These are phyloP conservation scores for Pulveroboletus sp. DNA, from an alignment of 768 basidiomycete species.

Conservation along the genomic window DNA sequence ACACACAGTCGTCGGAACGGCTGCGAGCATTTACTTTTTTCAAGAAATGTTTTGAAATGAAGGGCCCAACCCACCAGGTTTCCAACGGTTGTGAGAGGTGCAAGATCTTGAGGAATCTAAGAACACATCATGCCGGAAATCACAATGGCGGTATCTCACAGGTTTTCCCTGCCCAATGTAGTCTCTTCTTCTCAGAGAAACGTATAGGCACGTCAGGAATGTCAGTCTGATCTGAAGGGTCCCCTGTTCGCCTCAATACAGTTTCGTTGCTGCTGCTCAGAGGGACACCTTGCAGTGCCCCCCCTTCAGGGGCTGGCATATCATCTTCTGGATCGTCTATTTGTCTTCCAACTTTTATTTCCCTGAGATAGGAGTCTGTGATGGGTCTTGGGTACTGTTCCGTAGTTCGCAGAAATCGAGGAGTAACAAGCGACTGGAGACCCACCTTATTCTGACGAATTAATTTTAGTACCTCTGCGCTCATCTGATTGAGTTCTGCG, in stretches of 20 bases:
- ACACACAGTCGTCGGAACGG: slow-evolving; percentile 92
- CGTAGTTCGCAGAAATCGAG: neutral
- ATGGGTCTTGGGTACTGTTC: slow-evolving; percentile 62
- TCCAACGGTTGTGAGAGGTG: slow-evolving; percentile 91
- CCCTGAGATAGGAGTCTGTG: slow-evolving; percentile 55
- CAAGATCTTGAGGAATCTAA: slow-evolving; percentile 41
- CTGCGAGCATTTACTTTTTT: slow-evolving; percentile 32
- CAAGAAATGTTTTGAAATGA: neutral
- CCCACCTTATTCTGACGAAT: slow-evolving; percentile 67
- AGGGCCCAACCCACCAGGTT: slow-evolving; percentile 58
- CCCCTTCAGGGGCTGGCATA: slow-evolving; percentile 13
- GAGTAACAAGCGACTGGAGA: neutral
- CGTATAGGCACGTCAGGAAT: slow-evolving; percentile 66
- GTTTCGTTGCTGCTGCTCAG: slow-evolving; percentile 13
- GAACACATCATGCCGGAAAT: slow-evolving; percentile 25
- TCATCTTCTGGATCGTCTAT: neutral
- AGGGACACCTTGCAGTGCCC: neutral
- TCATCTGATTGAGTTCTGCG: slow-evolving; percentile 67
- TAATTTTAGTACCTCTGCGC: slow-evolving; percentile 51
- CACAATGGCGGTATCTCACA: slow-evolving; percentile 44
- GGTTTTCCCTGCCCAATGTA: slow-evolving; percentile 83
- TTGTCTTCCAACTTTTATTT: slow-evolving; percentile 37
- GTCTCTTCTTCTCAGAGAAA: slow-evolving; percentile 77
- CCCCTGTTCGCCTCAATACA: slow-evolving; percentile 35
- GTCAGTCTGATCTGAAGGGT: slow-evolving; percentile 39